These are phyloP conservation scores for Phytophthora quininea DNA, from an alignment of 352 stramenopile species.

Conservation along the genomic window DNA sequence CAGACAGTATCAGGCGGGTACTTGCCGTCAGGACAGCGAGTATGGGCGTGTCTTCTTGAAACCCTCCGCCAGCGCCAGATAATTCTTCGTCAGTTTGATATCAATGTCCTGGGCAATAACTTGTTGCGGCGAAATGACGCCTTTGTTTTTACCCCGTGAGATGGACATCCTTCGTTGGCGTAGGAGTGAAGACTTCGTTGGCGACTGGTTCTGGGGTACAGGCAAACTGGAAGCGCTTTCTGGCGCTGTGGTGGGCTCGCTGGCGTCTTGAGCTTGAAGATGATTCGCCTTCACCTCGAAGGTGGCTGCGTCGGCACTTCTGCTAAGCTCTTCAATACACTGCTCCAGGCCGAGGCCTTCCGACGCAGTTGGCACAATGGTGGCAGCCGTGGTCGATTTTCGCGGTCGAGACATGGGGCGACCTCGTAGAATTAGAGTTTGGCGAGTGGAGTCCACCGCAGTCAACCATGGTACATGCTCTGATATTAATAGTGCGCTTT, in stretches of 20 bases:
- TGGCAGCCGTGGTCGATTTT: constrained; percentile 1
- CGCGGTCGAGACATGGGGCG: neutral
- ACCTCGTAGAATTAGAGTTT: no score
- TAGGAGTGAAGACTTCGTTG: neutral
- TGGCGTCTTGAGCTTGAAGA: no score
- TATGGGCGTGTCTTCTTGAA: constrained; percentile 55
- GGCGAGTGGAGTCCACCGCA: no score
- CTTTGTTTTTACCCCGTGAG: no score
- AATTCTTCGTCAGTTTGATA: constrained; percentile 47
- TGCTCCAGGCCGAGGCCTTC: neutral
- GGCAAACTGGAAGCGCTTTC: no score
- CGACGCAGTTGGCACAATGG: neutral
- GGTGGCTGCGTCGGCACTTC: no score
- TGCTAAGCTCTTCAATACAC: neutral
- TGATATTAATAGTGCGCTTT: no score
- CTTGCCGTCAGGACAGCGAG: constrained; percentile 37
- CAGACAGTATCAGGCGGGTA: constrained; percentile 43
- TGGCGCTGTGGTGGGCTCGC: no score
- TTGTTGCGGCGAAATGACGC: no score
- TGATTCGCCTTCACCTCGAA: no score
- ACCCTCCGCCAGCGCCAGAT: constrained; percentile 43
- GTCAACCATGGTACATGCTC: no score
- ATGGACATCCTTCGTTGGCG: neutral
- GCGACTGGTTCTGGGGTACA: no score
- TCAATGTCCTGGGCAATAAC: constrained; percentile 9